Base-by-base conservation (phyloP, 371 early-diverging fungal species). In the Mycotypha africana region DNA sequence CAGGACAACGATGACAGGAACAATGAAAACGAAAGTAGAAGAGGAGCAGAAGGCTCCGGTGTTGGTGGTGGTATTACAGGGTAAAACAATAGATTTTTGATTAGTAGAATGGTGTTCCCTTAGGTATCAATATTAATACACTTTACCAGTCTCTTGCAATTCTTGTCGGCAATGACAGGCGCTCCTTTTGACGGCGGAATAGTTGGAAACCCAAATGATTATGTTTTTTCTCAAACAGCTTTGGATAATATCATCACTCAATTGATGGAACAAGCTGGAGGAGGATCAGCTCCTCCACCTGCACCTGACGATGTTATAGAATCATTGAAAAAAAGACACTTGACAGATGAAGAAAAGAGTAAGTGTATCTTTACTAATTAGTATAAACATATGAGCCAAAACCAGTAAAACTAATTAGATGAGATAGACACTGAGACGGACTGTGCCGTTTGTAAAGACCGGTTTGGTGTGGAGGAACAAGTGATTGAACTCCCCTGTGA, bases 371-470 rank as follows among this genome's bases (percentile, higher is more conserved):
- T 14, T 32, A 15, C 20, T n/a, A 19, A 14, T 24, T 14, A 24
- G 14, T n/a, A 8, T 40, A 2, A 12, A 4, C 36, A 37, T 21
- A 15, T 54, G 74, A 76, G 57, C 17, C 53, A 58, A 51, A n/a
- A n/a, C n/a, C n/a, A n/a, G n/a, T n/a, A n/a, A n/a, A n/a, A n/a
- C n/a, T n/a, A n/a, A n/a, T n/a, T n/a, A n/a, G n/a, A n/a, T n/a
- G n/a, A n/a, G n/a, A n/a, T n/a, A n/a, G n/a, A n/a, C n/a, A n/a
- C n/a, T n/a, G 70, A 74, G 38, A 23, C 52, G 4, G 76, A 79
- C 41, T 93, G 92, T 51, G 80, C 86, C 10, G 86, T 92, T 19
- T 92, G 93, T 67, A 85, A 89, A 60, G 91, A 89, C 25, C 82
- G 82, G 38, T 91, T 86, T 66, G 64, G 58, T 22, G n/a, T 44